These are phyloP conservation scores for Suillus clintonianus DNA, from an alignment of 768 basidiomycete genomes.

Conservation along the genomic window DNA sequence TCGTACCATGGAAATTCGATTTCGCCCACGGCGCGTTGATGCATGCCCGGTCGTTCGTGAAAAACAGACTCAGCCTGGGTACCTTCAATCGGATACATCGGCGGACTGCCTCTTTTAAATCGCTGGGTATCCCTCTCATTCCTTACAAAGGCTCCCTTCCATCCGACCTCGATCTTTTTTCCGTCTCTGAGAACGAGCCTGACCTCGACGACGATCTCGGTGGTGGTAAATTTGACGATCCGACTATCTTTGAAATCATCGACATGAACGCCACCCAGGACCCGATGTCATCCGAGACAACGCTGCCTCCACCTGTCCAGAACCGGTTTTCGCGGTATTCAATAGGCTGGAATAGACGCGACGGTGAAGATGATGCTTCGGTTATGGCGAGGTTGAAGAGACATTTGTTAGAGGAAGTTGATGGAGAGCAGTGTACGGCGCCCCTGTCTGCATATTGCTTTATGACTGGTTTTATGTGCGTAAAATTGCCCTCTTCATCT, in stretches of 20 bases:
- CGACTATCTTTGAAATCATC: not conserved
- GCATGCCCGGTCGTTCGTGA: constrained; percentile 5
- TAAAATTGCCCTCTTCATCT: not conserved
- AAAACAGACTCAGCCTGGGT: constrained; percentile 11
- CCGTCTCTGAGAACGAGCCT: constrained; percentile 11
- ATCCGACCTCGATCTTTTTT: constrained; percentile 9
- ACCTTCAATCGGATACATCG: constrained; percentile 10
- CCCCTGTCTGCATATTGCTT: constrained; percentile 70
- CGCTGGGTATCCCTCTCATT: constrained; percentile 19
- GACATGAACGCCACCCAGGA: not conserved
- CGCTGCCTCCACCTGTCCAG: constrained; percentile 4
- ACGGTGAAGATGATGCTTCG: constrained; percentile 13
- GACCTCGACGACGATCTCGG: not conserved
- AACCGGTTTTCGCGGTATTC: not conserved
- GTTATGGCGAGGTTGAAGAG: constrained; percentile 12
- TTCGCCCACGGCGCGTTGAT: not conserved
- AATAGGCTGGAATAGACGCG: not conserved
- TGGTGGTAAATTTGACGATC: not conserved
- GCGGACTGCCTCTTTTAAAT: constrained; percentile 11
- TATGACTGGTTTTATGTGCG: constrained; percentile 80
- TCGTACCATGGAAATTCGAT: not conserved
- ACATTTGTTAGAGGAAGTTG: constrained; percentile 25
- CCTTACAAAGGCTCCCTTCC: constrained; percentile 5
- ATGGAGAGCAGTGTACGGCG: constrained; percentile 37
- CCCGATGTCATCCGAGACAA: not conserved